Evolutionary conservation across 495 filamentous ascomycete genomes (phyloP), one percentile per base, ranked within the genome.

Genomic region (Daldinia bambusicola): DNA sequence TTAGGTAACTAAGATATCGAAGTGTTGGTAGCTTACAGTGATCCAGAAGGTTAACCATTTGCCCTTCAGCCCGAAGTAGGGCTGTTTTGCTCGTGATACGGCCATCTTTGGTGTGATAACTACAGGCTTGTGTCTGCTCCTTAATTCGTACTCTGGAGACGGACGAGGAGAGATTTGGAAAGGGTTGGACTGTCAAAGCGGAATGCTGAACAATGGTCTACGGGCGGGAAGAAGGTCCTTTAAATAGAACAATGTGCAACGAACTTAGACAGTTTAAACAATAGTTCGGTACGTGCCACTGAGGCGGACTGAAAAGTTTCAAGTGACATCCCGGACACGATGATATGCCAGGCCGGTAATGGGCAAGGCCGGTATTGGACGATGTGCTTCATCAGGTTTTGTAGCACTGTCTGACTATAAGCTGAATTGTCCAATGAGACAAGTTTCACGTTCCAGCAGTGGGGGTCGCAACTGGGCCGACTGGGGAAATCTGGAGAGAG

Each of bases 41-140:
- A 87, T 80, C 86, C 85, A 88, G 67, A 89, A 86, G 34, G 82
- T 86, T 14, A 89, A 78, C 85, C 84, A 87, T 77, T 81, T 82
- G 43, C 86, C 84, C 14, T 80, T 88, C 31, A 88, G 51, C 40
- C 86, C 86, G 66, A 89, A 88, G 66, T 84, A 89, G 43, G 84
- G 87, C 71, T 82, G 72, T 62, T 77, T 84, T 38, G 6, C 16
- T 7, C 61, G 30, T 20, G 66, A 40, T 18, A 37, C 6, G 18
- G 69, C 58, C 74, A 75, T 70, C 13, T 50, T 40, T 66, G 57
- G 37, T 52, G 16, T 56, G 4, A 6, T 12, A 26, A 16, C 41
- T 26, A 45, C 9, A 58, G 26, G 20, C 10, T 22, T 32, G 22
- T 41, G 30, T 59, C 37, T 55, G 38, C 34, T 64, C 61, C 22